These are phyloP conservation scores for Artemisia annua DNA, from an alignment of 129 eudicot genomes.

Conservation along the genomic window DNA sequence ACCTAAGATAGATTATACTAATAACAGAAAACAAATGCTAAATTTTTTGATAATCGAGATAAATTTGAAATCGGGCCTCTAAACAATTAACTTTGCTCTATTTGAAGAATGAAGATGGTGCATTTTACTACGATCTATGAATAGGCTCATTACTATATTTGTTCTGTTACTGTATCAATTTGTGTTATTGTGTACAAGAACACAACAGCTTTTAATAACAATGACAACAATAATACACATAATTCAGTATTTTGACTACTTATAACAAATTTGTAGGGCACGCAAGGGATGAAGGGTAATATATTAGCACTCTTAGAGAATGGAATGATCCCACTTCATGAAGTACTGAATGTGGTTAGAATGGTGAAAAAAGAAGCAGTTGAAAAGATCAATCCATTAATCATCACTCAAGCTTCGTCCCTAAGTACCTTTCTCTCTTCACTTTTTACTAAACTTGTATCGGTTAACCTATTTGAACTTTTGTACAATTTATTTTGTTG, in stretches of 20 bases:
- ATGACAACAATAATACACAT: not conserved
- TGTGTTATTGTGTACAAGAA: not conserved
- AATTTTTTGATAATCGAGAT: not conserved
- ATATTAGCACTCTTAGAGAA: conserved; percentile 60
- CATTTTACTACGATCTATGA: too few relatives aligned
- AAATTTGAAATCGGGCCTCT: too few relatives aligned
- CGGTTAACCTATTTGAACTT: not conserved
- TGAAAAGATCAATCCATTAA: conserved; percentile 46
- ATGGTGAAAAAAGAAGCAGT: conserved; percentile 40
- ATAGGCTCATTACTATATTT: too few relatives aligned
- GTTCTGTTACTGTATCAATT: not conserved
- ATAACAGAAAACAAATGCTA: too few relatives aligned
- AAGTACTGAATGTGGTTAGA: conserved; percentile 43
- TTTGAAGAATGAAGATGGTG: too few relatives aligned
- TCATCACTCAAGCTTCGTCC: conserved; percentile 63
- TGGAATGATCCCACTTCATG: conserved; percentile 42
- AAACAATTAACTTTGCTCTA: too few relatives aligned
- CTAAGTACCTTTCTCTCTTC: conserved; percentile 37
- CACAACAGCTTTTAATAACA: not conserved
- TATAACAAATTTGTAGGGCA: conserved; percentile 30
- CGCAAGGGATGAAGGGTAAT: conserved; percentile 32
- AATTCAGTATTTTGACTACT: not conserved
- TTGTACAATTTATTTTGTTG: not conserved
- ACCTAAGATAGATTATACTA: not conserved
- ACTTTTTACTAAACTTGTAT: not conserved